Percentiles rank a stretch among this genome's conserved stretches.
These are phyloP conservation scores for Leccinum pachyderme DNA, from an alignment of 1,284 basidiomycete genomes.

Conservation along the genomic window DNA sequence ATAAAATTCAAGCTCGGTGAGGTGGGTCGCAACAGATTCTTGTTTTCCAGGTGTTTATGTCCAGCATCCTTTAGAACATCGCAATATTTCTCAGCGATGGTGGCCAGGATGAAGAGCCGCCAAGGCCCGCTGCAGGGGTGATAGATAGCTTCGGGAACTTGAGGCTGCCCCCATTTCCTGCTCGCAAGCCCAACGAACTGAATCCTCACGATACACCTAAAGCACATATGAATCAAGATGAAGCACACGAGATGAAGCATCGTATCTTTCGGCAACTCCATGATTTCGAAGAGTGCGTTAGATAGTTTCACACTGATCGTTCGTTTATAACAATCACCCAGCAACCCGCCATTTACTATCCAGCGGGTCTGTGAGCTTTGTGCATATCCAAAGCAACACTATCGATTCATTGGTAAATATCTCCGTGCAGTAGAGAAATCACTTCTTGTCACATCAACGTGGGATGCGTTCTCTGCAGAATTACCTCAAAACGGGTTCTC, in stretches of 20 bases:
- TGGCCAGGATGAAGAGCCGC: slow-evolving; percentile 12
- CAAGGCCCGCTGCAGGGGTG: slow-evolving; percentile 19
- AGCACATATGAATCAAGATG: slow-evolving; percentile 60
- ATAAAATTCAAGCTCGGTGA: slow-evolving; percentile 69
- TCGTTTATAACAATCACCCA: slow-evolving; percentile 25
- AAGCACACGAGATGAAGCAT: slow-evolving; percentile 60
- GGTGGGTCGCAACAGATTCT: slow-evolving; percentile 38
- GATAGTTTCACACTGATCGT: slow-evolving; percentile 2
- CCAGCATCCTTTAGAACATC: slow-evolving; percentile 50
- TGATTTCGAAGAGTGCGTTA: slow-evolving; percentile 70
- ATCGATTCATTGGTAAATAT: slow-evolving; percentile 84
- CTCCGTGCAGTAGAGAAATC: slow-evolving; percentile 86
- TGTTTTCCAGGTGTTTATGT: background rate
- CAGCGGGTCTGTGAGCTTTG: slow-evolving; percentile 91
- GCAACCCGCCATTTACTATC: slow-evolving; percentile 86
- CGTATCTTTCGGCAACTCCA: slow-evolving; percentile 67
- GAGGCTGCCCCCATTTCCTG: slow-evolving; percentile 78
- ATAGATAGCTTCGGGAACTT: slow-evolving; percentile 56
- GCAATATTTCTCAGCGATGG: slow-evolving; percentile 53
- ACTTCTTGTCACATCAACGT: slow-evolving; percentile 82
- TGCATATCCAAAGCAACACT: slow-evolving; percentile 66
- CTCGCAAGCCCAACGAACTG: slow-evolving; percentile 49
- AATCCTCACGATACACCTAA: slow-evolving; percentile 55
- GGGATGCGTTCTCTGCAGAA: slow-evolving; percentile 64
- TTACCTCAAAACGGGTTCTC: slow-evolving; percentile 42